Conservation (phyloP, 140 eudicot species). For the Stevia rebaudiana region DNA sequence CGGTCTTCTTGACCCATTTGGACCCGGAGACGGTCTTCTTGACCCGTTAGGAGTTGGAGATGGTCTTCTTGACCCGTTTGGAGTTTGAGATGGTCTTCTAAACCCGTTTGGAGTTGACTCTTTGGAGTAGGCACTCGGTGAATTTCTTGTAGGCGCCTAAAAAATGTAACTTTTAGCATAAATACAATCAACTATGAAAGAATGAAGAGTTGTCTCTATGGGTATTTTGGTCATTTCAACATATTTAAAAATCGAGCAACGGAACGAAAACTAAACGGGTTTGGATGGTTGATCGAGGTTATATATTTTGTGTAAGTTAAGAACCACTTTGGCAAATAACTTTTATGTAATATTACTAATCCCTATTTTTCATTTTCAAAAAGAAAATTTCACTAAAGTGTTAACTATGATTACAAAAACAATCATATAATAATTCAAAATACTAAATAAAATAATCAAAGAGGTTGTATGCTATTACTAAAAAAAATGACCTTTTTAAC, state of each 20-base stretch:
- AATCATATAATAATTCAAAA: neutral
- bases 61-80: slow-evolving; percentile 25
- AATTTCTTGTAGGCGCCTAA: slow-evolving; percentile 41
- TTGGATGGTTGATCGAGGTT: neutral
- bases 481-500: too few relatives aligned
- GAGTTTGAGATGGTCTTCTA: slow-evolving; percentile 32
- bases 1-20: slow-evolving; percentile 29
- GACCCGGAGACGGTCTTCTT: slow-evolving; percentile 30
- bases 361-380: neutral
- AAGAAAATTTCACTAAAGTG: neutral
- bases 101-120: slow-evolving; percentile 33
- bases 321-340: neutral
- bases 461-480: neutral
- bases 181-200: neutral
- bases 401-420: neutral
- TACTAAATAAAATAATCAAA: neutral
- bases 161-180: slow-evolving; percentile 2
- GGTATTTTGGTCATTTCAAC: too few relatives aligned
- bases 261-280: neutral
- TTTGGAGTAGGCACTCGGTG: slow-evolving; percentile 30
- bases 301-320: neutral
- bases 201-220: too few relatives aligned
- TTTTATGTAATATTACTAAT: neutral
- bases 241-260: neutral
- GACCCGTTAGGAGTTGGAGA: slow-evolving; percentile 24